phyloP scores from a whole-genome alignment of 768 basidiomycete genomes.

The Aureoboletus auriporus region DNA sequence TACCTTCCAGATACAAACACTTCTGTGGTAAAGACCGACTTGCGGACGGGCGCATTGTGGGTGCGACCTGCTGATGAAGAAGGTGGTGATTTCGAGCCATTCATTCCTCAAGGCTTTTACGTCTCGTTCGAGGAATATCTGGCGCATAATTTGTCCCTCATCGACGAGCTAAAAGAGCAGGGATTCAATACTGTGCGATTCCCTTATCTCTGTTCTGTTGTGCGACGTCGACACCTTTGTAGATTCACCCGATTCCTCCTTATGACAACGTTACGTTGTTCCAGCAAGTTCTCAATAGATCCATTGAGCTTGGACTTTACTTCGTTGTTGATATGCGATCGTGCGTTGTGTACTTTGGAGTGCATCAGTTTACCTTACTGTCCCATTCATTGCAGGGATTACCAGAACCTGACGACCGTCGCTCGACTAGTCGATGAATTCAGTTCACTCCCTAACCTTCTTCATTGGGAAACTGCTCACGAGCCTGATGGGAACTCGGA shows the following conservation, averaged over 20 bases:
- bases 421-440: constrained; percentile 60
- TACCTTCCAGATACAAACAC: constrained; percentile 38
- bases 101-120: constrained; percentile 75
- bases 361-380: background rate
- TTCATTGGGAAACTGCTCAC: constrained; percentile 71
- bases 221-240: constrained; percentile 25
- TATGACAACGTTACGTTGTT: constrained; percentile 51
- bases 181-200: constrained; percentile 35
- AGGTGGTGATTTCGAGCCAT: constrained; percentile 28
- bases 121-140: constrained; percentile 56
- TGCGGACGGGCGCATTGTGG: constrained; percentile 42
- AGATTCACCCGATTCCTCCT: constrained; percentile 70
- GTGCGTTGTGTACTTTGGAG: constrained; percentile 25
- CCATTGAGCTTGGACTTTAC: constrained; percentile 37
- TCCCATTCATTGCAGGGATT: constrained; percentile 33
- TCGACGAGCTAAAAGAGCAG: constrained; percentile 55
- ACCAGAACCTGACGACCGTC: constrained; percentile 59
- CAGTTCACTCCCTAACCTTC: constrained; percentile 61
- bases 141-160: constrained; percentile 44
- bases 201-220: background rate
- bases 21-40: constrained; percentile 46
- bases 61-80: constrained; percentile 29
- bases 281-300: constrained; percentile 15
- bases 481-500: constrained; percentile 70
- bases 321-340: constrained; percentile 79